These are phyloP conservation scores for Amaranthus cruentus DNA, from an alignment of 148 eudicot species.

Conservation along the genomic window DNA sequence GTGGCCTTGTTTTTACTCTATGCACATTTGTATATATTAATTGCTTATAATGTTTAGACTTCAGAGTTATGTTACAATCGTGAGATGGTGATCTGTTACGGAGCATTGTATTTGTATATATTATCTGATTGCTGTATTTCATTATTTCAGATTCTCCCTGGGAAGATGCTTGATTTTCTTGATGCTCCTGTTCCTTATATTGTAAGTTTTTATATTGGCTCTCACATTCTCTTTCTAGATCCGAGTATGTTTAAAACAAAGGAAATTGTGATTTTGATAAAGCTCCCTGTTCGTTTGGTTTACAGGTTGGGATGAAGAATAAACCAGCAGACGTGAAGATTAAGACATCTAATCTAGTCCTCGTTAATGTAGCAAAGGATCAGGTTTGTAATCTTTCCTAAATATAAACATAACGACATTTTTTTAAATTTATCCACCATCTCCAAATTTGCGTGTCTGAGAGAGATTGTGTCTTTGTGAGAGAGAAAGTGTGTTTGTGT, in stretches of 20 bases:
- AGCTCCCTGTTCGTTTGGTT: background rate
- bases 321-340: conserved; percentile 66
- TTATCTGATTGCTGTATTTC: background rate
- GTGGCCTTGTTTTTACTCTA: too few species aligned
- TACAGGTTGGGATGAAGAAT: conserved; percentile 83
- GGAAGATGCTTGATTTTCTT: conserved; percentile 87
- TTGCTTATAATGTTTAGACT: too few species aligned
- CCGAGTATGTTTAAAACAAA: background rate
- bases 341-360: conserved; percentile 67
- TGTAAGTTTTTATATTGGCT: conserved; percentile 36
- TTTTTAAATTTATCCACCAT: too few species aligned
- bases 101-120: too few species aligned
- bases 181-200: conserved; percentile 88
- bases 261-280: conserved; percentile 10
- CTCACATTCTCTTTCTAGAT: background rate
- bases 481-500: too few species aligned
- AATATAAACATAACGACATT: background rate
- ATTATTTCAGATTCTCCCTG: conserved; percentile 71
- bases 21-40: too few species aligned
- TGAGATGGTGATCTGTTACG: too few species aligned
- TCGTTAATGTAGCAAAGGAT: conserved; percentile 54
- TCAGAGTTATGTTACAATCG: too few species aligned
- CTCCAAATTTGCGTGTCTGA: too few species aligned
- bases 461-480: too few species aligned
- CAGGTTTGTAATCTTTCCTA: conserved; percentile 45